Evolutionary conservation across 495 filamentous ascomycete species (phyloP).

Genomic region (Trichoderma virens): DNA sequence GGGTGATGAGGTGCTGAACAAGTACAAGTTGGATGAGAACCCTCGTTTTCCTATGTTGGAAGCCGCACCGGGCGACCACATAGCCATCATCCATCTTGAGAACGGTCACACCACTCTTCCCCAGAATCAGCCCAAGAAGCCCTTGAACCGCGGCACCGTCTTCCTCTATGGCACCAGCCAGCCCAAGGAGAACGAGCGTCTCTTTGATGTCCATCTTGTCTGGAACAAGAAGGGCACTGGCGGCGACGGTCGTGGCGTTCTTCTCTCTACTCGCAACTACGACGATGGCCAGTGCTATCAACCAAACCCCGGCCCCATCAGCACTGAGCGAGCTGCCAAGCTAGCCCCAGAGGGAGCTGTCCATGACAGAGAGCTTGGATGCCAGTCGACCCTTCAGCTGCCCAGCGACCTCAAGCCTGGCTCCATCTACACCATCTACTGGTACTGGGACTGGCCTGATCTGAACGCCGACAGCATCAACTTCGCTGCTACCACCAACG

Average conservation of each 20-base stretch:
- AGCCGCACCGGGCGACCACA: conserved; percentile 56
- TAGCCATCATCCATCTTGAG: conserved; percentile 71
- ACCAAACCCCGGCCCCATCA: conserved; percentile 43
- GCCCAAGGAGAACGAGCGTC: conserved; percentile 42
- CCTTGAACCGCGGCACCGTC: conserved; percentile 61
- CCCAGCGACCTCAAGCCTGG: conserved; percentile 43
- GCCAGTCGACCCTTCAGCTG: conserved; percentile 69
- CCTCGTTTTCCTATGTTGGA: conserved; percentile 52
- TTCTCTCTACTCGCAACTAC: conserved; percentile 66
- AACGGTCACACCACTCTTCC: conserved; percentile 81
- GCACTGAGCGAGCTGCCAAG: conserved; percentile 40
- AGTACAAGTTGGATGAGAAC: conserved; percentile 41
- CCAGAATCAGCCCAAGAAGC: conserved; percentile 50
- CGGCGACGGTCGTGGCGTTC: conserved; percentile 62
- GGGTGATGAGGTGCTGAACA: conserved; percentile 20
- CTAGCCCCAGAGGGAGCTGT: conserved; percentile 23
- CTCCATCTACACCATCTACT: conserved; percentile 70
- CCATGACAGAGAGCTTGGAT: conserved; percentile 45
- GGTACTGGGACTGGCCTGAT: conserved; percentile 85
- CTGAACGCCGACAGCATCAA: conserved; percentile 19
- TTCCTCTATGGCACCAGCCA: conserved; percentile 77
- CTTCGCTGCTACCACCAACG: not conserved
- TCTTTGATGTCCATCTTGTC: conserved; percentile 58
- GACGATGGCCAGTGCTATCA: conserved; percentile 86
- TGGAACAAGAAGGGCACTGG: conserved; percentile 75